Evolutionary conservation across 345 rosid species (phyloP), one percentile per base, ranked within the genome.

Genomic region (Corymbia maculata): DNA sequence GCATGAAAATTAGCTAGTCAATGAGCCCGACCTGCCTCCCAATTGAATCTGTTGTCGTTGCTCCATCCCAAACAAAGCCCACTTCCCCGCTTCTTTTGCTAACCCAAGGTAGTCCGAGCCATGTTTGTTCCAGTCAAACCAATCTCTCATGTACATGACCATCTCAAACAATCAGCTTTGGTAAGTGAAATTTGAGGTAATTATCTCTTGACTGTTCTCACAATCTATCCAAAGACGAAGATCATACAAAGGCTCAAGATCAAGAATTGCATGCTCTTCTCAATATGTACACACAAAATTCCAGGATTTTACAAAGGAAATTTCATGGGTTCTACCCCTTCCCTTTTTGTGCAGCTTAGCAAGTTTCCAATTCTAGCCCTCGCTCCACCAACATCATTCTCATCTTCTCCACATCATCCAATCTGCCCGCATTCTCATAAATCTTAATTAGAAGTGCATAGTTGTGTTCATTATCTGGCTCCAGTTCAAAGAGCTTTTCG

Each of bases 401-500:
- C 53, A 96, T 96, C 91, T 93, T 94, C 89, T 94, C 93, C 42
- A 88, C 95, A 88, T 93, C 96, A 49, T 90, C 93, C 89, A 88
- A 32, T 80, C 93, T 93, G 51, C 92, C 93, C 4, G 90, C 91
- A 85, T 91, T 92, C 49, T 91, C 90, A 87, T 97, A 97, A 85
- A 95, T 92, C 92, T 91, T 94, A 90, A 95, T 93, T 89, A 97
- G 91, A 44, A 97, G 93, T 91, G 94, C 95, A 6, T 95, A 97
- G 90, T 96, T 96, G 87, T 94, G 98, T 85, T 95, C 97, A 87
- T 94, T 94, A 89, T 96, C 98, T 12, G 98, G 97, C 91, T 95
- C 97, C 90, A 96, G 86, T 90, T 95, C 98, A 52, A 97, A 96
- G 68, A 97, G 97, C 89, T 86, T 92, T 87, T 91, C 92, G 12